Percentiles rank a stretch among this genome's conserved stretches.
phyloP scores from a whole-genome alignment of 2,329 filamentous ascomycete species.

The Cladophialophora psammophila region DNA sequence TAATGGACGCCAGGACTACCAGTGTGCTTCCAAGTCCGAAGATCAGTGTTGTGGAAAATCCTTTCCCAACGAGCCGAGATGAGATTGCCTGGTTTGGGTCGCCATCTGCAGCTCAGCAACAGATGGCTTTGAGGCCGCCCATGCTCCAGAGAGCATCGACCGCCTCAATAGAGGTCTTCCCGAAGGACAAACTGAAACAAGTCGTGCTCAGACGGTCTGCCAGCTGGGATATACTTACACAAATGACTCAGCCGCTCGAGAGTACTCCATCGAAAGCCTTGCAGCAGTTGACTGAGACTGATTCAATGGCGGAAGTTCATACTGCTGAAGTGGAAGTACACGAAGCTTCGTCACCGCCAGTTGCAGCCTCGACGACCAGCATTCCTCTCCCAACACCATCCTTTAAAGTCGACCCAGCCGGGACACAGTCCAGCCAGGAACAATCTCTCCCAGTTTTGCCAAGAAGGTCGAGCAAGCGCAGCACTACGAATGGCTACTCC shows the following conservation, averaged over 20 bases:
- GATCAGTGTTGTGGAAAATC: slow-evolving; percentile 39
- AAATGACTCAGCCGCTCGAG: slow-evolving; percentile 33
- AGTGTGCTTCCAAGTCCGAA: slow-evolving; percentile 41
- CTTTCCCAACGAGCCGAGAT: slow-evolving; percentile 30
- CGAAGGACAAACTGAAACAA: slow-evolving; percentile 38
- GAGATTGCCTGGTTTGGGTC: slow-evolving; percentile 34
- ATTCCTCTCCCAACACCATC: slow-evolving; percentile 33
- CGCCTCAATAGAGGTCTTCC: slow-evolving; percentile 42
- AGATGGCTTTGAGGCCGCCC: slow-evolving; percentile 29
- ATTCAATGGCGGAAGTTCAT: slow-evolving; percentile 30
- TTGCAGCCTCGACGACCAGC: slow-evolving; percentile 17
- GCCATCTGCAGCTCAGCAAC: slow-evolving; percentile 22
- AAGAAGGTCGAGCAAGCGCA: slow-evolving; percentile 42
- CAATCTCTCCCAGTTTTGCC: slow-evolving; percentile 32
- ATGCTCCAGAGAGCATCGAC: slow-evolving; percentile 40
- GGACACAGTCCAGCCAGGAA: slow-evolving; percentile 20
- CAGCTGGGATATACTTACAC: slow-evolving; percentile 38
- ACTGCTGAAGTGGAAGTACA: slow-evolving; percentile 40
- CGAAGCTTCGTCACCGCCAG: slow-evolving; percentile 5
- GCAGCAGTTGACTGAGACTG: slow-evolving; percentile 39
- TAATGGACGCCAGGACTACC: slow-evolving; percentile 39
- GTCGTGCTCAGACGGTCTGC: slow-evolving; percentile 35
- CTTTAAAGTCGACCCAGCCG: slow-evolving; percentile 31
- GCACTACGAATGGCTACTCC: slow-evolving; percentile 28
- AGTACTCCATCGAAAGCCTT: slow-evolving; percentile 37